Percentiles rank a stretch among this genome's conserved stretches.
phyloP scores from a whole-genome alignment of 441 rosid genomes.

The Flueggea neowawraea region DNA sequence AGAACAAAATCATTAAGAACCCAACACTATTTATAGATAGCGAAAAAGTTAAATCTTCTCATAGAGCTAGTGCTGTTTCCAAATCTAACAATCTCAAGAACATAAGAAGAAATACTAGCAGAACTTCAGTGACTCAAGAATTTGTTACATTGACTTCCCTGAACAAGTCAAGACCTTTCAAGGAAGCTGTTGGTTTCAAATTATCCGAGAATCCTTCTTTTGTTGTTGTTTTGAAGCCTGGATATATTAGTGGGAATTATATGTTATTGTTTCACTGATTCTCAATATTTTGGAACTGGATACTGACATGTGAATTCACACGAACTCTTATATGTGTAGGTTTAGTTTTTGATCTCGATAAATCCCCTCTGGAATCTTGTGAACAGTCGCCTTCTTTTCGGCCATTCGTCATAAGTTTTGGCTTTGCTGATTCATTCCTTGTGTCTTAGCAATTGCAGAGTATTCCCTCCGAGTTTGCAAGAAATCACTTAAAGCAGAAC shows the following conservation, averaged over 20 bases:
- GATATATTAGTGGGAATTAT: too few relatives aligned
- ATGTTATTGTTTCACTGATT: too few relatives aligned
- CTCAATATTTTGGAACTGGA: too few relatives aligned
- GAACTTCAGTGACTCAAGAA: too few relatives aligned
- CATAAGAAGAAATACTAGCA: too few relatives aligned
- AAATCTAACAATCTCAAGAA: neutral
- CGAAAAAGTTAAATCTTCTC: neutral
- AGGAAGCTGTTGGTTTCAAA: neutral
- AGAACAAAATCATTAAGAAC: neutral
- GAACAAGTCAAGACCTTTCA: too few relatives aligned
- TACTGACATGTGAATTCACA: too few relatives aligned
- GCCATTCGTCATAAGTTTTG: too few relatives aligned
- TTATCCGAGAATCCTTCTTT: neutral
- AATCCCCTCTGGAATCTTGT: too few relatives aligned
- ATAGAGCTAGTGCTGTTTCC: neutral
- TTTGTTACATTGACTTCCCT: too few relatives aligned
- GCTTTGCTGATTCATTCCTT: neutral
- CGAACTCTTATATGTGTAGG: too few relatives aligned
- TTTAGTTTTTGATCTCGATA: too few relatives aligned
- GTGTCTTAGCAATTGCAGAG: neutral
- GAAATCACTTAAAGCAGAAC: conserved; percentile 3
- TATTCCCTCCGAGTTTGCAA: conserved; percentile 11
- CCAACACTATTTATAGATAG: neutral
- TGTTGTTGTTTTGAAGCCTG: neutral
- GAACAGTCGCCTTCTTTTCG: neutral